Base-by-base conservation (phyloP, 768 basidiomycete genomes). In the Panaeolus papilionaceus region DNA sequence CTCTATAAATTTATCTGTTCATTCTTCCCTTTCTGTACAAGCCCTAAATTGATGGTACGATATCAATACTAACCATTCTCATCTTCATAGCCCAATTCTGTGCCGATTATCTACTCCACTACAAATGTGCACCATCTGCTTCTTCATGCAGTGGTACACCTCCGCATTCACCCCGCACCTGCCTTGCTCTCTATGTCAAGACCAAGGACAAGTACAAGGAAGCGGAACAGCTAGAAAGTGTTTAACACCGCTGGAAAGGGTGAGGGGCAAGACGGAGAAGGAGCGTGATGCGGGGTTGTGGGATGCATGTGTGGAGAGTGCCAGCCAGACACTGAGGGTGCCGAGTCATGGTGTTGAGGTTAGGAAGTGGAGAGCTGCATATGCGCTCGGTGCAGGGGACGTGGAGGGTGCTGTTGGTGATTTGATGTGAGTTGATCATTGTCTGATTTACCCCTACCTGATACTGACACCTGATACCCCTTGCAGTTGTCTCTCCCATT, bases 51-150 rank as follows among this genome's bases (percentile, higher is more conserved):
- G 33, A 33, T 33, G 33, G 2, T 33, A 33, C 5, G 5, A 33
- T 5, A 33, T 33, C 3, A 33, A 33, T 3, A 33, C 33, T 33
- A 33, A 33, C 33, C 33, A 3, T 10, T 14, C 39, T 16, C 42
- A 5, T 33, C 20, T 51, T 14, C 63, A 38, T 73, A 92, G 94
- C 94, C 18, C 90, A 92, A 73, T 92, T 93, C 0, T 94, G 94
- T 0, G 73, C 84, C n/a, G 94, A 95, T 73, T 96, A 95, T 73
- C 81, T 94, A 0, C 86, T 96, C 38, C 94, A 94, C 76, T 97
- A 96, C 80, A 96, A 96, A 75, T 90, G 96, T 26, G 94, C 0
- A 98, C 96, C 0, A 94, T 95, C 1, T 93, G 95, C 77, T 86
- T 92, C 72, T 94, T 92, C 1, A 79, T 93, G 11, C 89, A 88